Evolutionary conservation across 495 filamentous ascomycete genomes (phyloP).

Genomic region (Neurospora tetraspora): DNA sequence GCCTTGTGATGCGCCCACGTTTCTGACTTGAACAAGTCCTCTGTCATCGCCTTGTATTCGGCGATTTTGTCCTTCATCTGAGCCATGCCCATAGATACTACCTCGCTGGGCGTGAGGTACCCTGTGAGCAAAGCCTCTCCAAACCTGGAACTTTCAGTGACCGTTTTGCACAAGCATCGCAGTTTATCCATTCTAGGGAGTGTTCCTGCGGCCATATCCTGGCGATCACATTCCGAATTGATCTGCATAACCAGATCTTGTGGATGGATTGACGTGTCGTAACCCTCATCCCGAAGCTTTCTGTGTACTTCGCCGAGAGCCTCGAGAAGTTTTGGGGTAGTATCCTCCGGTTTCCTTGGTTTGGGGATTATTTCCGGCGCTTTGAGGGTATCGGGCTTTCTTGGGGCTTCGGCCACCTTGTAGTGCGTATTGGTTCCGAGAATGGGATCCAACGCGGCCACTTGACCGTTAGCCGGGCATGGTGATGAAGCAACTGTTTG

Average conservation of each 20-base stretch:
- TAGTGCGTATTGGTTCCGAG: slow-evolving; percentile 1
- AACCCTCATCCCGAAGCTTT: neutral
- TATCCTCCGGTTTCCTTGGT: neutral
- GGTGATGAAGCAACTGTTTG: neutral
- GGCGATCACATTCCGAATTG: neutral
- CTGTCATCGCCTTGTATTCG: slow-evolving; percentile 2
- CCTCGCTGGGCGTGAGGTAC: slow-evolving; percentile 4
- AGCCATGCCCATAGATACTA: slow-evolving; percentile 3
- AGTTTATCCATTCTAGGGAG: slow-evolving; percentile 14
- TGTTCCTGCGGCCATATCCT: neutral
- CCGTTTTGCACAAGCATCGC: neutral
- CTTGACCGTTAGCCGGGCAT: neutral
- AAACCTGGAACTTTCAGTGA: slow-evolving; percentile 3
- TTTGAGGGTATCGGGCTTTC: neutral
- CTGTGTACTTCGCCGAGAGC: neutral
- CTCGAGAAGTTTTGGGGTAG: neutral
- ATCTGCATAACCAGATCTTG: neutral
- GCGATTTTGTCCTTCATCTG: slow-evolving; percentile 7
- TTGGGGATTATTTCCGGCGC: neutral
- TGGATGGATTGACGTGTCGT: neutral
- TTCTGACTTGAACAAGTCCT: slow-evolving; percentile 5
- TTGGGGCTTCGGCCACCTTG: neutral
- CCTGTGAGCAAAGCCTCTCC: slow-evolving; percentile 18
- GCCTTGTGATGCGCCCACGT: slow-evolving; percentile 10
- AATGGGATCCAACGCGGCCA: neutral